These are phyloP conservation scores for Ustilago sp. DNA, from an alignment of 1,284 basidiomycete genomes.

Conservation along the genomic window DNA sequence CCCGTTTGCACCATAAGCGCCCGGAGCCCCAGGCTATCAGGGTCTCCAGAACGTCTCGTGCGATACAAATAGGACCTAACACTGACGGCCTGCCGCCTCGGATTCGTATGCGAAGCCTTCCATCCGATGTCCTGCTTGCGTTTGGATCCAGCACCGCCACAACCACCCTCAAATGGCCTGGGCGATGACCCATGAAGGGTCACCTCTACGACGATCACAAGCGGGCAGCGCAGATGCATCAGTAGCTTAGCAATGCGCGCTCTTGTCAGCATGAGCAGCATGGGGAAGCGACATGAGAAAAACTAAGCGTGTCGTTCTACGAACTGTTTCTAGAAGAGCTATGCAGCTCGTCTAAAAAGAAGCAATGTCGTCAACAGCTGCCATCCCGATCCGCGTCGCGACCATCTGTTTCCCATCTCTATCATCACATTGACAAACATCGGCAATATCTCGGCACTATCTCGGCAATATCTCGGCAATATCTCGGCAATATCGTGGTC, in stretches of 20 bases:
- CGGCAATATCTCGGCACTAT: neutral
- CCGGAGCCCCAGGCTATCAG: neutral
- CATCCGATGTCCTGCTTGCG: too few relatives aligned
- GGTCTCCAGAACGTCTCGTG: neutral
- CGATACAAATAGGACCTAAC: neutral
- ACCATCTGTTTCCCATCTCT: neutral
- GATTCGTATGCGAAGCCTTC: too few relatives aligned
- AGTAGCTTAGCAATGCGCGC: neutral
- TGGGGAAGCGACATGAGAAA: neutral
- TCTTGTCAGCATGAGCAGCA: neutral
- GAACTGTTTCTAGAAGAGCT: slow-evolving; percentile 4
- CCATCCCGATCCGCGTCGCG: neutral
- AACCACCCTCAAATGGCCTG: neutral
- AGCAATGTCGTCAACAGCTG: neutral
- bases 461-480: neutral
- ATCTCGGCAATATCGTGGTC: neutral
- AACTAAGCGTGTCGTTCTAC: neutral
- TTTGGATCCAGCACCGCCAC: too few relatives aligned
- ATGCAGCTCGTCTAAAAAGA: neutral
- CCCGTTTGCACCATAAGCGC: neutral
- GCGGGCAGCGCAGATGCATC: neutral
- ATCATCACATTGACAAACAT: slow-evolving; percentile 12
- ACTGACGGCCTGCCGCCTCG: neutral
- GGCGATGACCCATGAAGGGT: neutral
- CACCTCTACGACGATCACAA: neutral